A percentile compares a stretch with the other conserved stretches of the same genome.
Conservation (phyloP, 2,329 filamentous ascomycete genomes). For the Bipolaris bicolor region DNA sequence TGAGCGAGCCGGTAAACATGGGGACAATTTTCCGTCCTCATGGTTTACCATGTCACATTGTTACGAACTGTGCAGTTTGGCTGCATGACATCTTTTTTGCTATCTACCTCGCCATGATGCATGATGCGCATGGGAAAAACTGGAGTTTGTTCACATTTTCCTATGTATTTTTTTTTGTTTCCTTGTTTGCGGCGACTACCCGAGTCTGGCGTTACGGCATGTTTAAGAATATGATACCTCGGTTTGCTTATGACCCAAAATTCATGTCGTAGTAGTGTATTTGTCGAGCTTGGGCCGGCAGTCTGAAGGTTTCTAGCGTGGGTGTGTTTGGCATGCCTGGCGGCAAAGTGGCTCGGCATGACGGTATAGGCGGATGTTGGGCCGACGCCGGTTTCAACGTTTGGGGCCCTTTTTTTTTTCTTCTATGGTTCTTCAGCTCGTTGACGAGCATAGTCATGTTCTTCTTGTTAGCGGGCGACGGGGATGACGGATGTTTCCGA, state of each 20-base stretch:
- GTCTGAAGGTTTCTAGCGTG: slow-evolving; percentile 2
- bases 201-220: slow-evolving; percentile 20
- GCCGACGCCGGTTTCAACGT: slow-evolving; percentile 1
- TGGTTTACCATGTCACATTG: neutral
- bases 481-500: slow-evolving; percentile 8
- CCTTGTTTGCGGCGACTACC: slow-evolving; percentile 6
- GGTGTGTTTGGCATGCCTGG: slow-evolving; percentile 1
- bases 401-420: neutral
- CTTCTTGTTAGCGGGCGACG: slow-evolving; percentile 18
- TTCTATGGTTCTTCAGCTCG: slow-evolving; percentile 3
- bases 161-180: neutral
- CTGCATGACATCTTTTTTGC: neutral
- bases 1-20: neutral
- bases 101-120: slow-evolving; percentile 15
- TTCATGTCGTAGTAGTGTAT: slow-evolving; percentile 4
- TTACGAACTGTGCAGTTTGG: neutral
- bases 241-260: slow-evolving; percentile 13
- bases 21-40: neutral
- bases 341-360: slow-evolving; percentile 1
- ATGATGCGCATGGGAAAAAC: slow-evolving; percentile 14
- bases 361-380: slow-evolving; percentile 3
- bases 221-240: slow-evolving; percentile 22
- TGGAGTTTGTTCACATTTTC: slow-evolving; percentile 7
- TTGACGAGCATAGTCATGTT: slow-evolving; percentile 13
- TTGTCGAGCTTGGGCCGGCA: slow-evolving; percentile 1